Conservation (phyloP, 345 rosid species). For the Arabidopsis suecica region DNA sequence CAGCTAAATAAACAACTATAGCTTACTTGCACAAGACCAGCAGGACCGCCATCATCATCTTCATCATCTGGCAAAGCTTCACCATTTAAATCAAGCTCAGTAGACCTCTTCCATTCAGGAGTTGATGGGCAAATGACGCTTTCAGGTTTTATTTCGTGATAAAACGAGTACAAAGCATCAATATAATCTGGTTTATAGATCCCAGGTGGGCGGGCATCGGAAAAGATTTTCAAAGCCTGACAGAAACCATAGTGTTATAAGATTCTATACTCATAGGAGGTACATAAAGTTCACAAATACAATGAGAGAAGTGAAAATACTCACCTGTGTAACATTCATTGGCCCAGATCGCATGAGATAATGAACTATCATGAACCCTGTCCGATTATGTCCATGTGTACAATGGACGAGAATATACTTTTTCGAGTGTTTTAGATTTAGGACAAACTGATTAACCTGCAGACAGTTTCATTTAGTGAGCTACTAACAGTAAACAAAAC, state of each 20-base stretch:
- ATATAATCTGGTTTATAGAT: constrained; percentile 93
- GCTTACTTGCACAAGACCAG: constrained; percentile 44
- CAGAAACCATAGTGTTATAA: constrained; percentile 33
- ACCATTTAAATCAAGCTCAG: constrained; percentile 96
- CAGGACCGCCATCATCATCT: constrained; percentile 46
- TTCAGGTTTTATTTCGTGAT: constrained; percentile 91
- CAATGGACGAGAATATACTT: constrained; percentile 93
- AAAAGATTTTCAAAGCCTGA: constrained; percentile 83
- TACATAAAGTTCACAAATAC: constrained; percentile 13
- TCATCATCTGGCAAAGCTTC: constrained; percentile 67
- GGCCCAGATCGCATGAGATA: constrained; percentile 84
- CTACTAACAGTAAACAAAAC: constrained; percentile 14
- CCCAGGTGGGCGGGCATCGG: constrained; percentile 97
- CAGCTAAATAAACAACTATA: constrained; percentile 7
- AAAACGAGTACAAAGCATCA: constrained; percentile 78
- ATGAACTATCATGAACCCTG: constrained; percentile 96
- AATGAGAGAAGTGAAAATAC: constrained; percentile 29
- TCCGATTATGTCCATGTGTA: constrained; percentile 98
- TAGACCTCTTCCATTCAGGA: constrained; percentile 98
- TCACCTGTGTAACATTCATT: constrained; percentile 84
- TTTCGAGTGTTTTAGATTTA: constrained; percentile 77
- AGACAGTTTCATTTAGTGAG: constrained; percentile 25
- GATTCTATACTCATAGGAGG: constrained; percentile 7
- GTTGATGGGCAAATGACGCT: constrained; percentile 72
- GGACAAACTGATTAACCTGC: constrained; percentile 78